Evolutionary conservation across 2,329 filamentous ascomycete genomes (phyloP), one percentile per base, ranked within the genome.

Genomic region (Aspergillus hortae): DNA sequence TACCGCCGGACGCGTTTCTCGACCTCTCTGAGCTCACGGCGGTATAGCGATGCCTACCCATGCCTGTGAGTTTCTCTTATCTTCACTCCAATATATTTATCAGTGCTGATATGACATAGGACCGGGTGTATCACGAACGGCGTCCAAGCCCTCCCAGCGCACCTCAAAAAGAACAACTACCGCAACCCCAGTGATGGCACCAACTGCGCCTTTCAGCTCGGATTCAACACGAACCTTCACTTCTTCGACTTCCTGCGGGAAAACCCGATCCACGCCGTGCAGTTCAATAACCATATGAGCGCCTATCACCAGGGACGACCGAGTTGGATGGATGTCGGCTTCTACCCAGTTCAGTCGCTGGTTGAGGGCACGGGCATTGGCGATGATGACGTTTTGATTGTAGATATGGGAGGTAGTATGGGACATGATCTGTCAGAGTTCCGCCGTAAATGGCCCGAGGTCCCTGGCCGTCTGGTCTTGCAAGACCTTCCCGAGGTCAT

Each of bases 401-500:
- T 78, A 0, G 75, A 79, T 55, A 61, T 78, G 1, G 75, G 73
- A 6, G 76, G 74, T 10, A 64, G 68, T 15, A 46, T 67, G 0
- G 74, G 76, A 4, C 71, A 77, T 54, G 70, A 77, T 56, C 53
- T 71, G 21, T 61, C 56, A 4, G 64, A 70, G 36, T 71, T 77
- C 54, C 62, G 50, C 5, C 53, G 56, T 0, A 69, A 72, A 46
- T 68, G 70, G 51, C 71, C 73, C 0, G 47, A 70, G 0, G 59
- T 66, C 0, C 68, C 72, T 0, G 77, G 77, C 2, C 65, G 68
- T 6, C 63, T 80, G 4, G 60, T 81, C 1, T 60, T 81, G 0
- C 77, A 82, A 55, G 79, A 81, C 53, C 65, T 76, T 2, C 67
- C 72, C 0, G 58, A 66, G 2, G 73, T 78, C 25, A 49, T 68